phyloP scores from a whole-genome alignment of 768 basidiomycete genomes.

The Kwoniella dendrophila region DNA sequence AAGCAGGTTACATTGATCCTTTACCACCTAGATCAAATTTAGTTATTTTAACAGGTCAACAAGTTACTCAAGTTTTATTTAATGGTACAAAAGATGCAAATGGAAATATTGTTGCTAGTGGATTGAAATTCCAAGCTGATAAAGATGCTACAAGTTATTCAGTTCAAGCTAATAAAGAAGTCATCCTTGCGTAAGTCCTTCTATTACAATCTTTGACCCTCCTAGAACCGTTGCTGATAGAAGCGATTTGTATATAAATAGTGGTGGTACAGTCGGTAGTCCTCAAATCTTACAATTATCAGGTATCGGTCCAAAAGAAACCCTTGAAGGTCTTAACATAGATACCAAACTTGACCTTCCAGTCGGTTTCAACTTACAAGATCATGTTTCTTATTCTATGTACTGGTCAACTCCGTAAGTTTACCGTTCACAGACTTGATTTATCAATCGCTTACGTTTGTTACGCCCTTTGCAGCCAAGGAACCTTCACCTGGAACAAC shows the following conservation, averaged over 20 bases:
- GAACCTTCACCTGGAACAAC: slow-evolving; percentile 45
- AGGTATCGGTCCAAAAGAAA: slow-evolving; percentile 70
- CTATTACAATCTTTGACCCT: not conserved
- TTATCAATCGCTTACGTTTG: not conserved
- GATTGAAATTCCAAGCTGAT: slow-evolving; percentile 61
- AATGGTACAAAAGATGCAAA: slow-evolving; percentile 46
- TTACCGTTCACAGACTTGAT: not conserved
- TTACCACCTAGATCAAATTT: slow-evolving; percentile 68
- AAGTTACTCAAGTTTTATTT: slow-evolving; percentile 65
- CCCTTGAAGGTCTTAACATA: slow-evolving; percentile 64
- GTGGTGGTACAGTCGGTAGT: slow-evolving; percentile 60
- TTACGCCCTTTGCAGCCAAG: slow-evolving; percentile 20
- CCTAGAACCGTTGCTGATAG: slow-evolving; percentile 6
- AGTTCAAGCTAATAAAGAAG: slow-evolving; percentile 66
- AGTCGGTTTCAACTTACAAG: slow-evolving; percentile 72
- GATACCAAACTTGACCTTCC: slow-evolving; percentile 67
- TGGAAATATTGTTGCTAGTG: slow-evolving; percentile 58
- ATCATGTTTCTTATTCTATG: slow-evolving; percentile 61
- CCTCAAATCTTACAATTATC: slow-evolving; percentile 66
- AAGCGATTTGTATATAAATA: slow-evolving; percentile 37
- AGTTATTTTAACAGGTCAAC: slow-evolving; percentile 65
- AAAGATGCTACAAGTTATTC: slow-evolving; percentile 55
- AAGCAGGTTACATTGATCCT: slow-evolving; percentile 68
- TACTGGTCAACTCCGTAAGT: slow-evolving; percentile 48
- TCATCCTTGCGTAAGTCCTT: slow-evolving; percentile 58